A percentile compares a stretch with the other conserved stretches of the same genome.
These are phyloP conservation scores for Epichloe gansuensis DNA, from an alignment of 2,329 filamentous ascomycete genomes.

Conservation along the genomic window DNA sequence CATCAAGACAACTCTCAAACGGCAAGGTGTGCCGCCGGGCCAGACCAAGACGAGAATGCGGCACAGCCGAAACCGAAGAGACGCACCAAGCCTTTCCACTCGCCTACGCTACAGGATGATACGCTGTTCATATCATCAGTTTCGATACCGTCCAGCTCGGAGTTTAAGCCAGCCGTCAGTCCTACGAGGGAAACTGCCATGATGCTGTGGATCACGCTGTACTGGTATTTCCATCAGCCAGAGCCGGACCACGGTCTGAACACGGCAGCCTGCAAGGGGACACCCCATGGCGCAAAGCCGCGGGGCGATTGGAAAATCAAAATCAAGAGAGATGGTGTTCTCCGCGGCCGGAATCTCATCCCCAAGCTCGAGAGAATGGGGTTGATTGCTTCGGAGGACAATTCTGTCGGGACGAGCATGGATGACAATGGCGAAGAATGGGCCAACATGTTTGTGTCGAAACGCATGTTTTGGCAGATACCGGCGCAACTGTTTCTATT, in stretches of 20 bases:
- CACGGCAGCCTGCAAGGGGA: slow-evolving; percentile 50
- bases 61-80: slow-evolving; percentile 15
- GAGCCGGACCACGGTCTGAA: slow-evolving; percentile 54
- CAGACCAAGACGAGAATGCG: slow-evolving; percentile 12
- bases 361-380: slow-evolving; percentile 93
- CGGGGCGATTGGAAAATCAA: slow-evolving; percentile 78
- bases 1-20: not conserved
- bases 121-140: slow-evolving; percentile 86
- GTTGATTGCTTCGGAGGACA: slow-evolving; percentile 63
- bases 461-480: slow-evolving; percentile 82
- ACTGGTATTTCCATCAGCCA: slow-evolving; percentile 94
- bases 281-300: slow-evolving; percentile 58
- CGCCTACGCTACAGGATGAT: slow-evolving; percentile 67
- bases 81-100: slow-evolving; percentile 38
- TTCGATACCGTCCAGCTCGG: slow-evolving; percentile 66
- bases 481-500: slow-evolving; percentile 82
- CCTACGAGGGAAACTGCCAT: slow-evolving; percentile 85
- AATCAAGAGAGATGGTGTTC: slow-evolving; percentile 76
- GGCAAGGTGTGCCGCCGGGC: not conserved
- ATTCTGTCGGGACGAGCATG: slow-evolving; percentile 54
- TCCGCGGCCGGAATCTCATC: slow-evolving; percentile 70
- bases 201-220: slow-evolving; percentile 91
- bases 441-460: slow-evolving; percentile 71
- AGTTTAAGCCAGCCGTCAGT: slow-evolving; percentile 69
- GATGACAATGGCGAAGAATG: slow-evolving; percentile 55